Evolutionary conservation across 176 grass and related monocot genomes (phyloP).

Genomic region (Juncus effusus): DNA sequence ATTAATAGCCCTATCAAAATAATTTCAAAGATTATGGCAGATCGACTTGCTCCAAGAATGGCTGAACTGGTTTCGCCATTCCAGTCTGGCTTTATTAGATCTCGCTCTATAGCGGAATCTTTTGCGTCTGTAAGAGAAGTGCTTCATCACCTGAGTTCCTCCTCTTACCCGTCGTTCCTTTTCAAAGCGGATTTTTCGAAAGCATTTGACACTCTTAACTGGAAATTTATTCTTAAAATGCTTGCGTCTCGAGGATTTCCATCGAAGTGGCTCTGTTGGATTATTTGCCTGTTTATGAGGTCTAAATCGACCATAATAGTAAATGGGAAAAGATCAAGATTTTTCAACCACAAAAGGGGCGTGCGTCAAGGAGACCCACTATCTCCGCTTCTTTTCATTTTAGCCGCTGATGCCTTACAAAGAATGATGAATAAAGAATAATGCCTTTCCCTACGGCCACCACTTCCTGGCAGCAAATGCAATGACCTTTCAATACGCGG

Average conservation of each 20-base stretch:
- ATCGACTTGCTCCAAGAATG: too few species aligned
- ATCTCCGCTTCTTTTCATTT: not conserved
- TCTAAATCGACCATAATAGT: not conserved
- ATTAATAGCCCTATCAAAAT: too few species aligned
- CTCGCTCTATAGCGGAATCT: too few species aligned
- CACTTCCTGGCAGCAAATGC: too few species aligned
- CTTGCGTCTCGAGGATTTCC: not conserved
- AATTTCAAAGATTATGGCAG: too few species aligned
- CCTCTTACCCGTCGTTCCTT: not conserved
- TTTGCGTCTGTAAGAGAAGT: not conserved
- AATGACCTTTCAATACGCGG: too few species aligned
- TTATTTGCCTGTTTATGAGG: not conserved
- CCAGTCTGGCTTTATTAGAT: not conserved
- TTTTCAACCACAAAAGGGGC: not conserved
- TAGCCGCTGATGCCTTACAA: not conserved
- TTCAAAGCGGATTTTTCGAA: not conserved
- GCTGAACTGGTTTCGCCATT: too few species aligned
- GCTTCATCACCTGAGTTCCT: not conserved
- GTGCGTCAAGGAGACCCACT: not conserved
- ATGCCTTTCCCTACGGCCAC: too few species aligned
- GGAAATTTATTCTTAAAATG: not conserved
- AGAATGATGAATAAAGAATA: not conserved
- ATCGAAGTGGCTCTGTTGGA: not conserved
- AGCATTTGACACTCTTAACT: constrained; percentile 12
- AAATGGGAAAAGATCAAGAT: not conserved